phyloP scores from a whole-genome alignment of 495 filamentous ascomycete genomes.

The Penicillium parvum region DNA sequence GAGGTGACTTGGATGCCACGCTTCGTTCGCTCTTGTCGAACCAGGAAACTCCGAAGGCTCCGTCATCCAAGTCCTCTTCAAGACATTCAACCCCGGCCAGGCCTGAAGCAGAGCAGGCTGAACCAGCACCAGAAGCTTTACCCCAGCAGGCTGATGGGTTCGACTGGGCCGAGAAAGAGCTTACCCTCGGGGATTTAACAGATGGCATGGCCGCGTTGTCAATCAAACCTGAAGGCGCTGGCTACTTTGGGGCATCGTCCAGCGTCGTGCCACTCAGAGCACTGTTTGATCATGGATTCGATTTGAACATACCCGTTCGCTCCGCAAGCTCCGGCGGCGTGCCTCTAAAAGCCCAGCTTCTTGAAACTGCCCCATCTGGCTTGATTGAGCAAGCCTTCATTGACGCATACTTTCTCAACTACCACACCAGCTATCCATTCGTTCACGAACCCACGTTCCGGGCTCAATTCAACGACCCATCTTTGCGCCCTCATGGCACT shows the following conservation, averaged over 20 bases:
- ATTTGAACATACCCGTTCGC: slow-evolving; percentile 39
- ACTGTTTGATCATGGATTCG: slow-evolving; percentile 44
- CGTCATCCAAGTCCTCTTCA: slow-evolving; percentile 38
- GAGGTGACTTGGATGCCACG: slow-evolving; percentile 44
- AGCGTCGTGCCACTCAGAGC: slow-evolving; percentile 45
- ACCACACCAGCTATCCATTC: slow-evolving; percentile 52
- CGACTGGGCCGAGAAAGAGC: slow-evolving; percentile 49
- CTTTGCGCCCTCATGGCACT: slow-evolving; percentile 43
- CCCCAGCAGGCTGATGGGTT: slow-evolving; percentile 50
- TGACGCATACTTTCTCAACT: slow-evolving; percentile 49
- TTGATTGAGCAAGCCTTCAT: slow-evolving; percentile 46
- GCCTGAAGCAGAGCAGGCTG: slow-evolving; percentile 33
- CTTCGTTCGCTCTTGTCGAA: slow-evolving; percentile 43
- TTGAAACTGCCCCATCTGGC: slow-evolving; percentile 41
- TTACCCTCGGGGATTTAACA: slow-evolving; percentile 40
- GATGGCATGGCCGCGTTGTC: slow-evolving; percentile 53
- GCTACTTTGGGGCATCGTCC: slow-evolving; percentile 48
- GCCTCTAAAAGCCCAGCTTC: slow-evolving; percentile 38
- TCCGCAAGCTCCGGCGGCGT: slow-evolving; percentile 31
- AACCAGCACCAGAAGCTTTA: slow-evolving; percentile 41
- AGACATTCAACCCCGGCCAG: slow-evolving; percentile 38
- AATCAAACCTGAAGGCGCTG: slow-evolving; percentile 45
- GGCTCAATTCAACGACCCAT: slow-evolving; percentile 50
- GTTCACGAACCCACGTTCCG: slow-evolving; percentile 52
- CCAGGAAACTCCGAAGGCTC: slow-evolving; percentile 29